Base-by-base conservation (phyloP, 305 asterid genomes). In the Andrographis paniculata region DNA sequence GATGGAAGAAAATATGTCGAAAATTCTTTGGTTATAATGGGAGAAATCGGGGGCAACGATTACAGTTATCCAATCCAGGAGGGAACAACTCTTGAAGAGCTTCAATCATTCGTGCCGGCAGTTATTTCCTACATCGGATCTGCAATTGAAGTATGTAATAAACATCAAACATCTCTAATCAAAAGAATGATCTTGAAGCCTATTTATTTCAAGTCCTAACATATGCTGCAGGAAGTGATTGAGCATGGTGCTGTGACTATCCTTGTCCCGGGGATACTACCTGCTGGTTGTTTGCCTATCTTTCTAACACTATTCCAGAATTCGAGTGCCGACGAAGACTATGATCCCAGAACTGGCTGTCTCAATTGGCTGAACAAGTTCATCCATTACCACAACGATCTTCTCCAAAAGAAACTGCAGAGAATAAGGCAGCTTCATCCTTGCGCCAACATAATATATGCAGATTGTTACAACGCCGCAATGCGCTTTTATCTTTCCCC, bases 41-140 rank as follows among this genome's bases (percentile, higher is more conserved):
- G 84, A 23, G 74, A 63, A 59, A 72, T 76, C 1, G 77, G 80
- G 45, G 75, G 70, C 45, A 72, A 69, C 42, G 80, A 76, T 24
- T 72, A 72, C 59, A 63, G 58, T 42, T 20, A 57, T 20, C 51
- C 69, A 1, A 16, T 72, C 24, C 0, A 3, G 18, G 54, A 37
- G 1, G 55, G 64, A 1, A 24, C 11, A 14, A 35, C 5, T 22
- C 15, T 9, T 3, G 53, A 61, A 41, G 51, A 14, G 30, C 22
- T 53, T 23, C 52, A 21, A 36, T 49, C 75, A 10, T 54, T 57
- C 5, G 67, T 33, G 2, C 68, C 59, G 3, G 1, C n/a, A 9
- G 69, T 76, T 17, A 24, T 72, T 17, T 19, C 49, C 20, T 42
- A 43, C 38, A 65, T 72, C 1, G 70, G 70, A 44, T 48, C 45